Evolutionary conservation across 2,329 filamentous ascomycete genomes (phyloP).

Genomic region (Verticillium albo-atrum): DNA sequence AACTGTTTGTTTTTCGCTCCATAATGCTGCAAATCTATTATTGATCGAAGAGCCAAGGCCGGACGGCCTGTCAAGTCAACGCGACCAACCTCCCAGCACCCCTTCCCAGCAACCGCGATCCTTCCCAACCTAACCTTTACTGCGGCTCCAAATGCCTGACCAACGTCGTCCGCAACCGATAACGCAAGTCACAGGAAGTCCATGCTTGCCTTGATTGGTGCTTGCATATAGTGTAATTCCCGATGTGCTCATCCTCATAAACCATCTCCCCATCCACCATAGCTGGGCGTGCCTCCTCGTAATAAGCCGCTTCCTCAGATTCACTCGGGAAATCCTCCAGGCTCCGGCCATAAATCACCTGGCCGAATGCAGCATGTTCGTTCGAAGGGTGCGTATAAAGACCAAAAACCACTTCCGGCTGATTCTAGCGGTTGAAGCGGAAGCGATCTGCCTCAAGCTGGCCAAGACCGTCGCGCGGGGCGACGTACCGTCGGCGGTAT

Average conservation of each 20-base stretch:
- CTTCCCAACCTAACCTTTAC: neutral
- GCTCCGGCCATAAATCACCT: neutral
- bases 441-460: slow-evolving; percentile 83
- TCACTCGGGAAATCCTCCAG: neutral
- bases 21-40: neutral
- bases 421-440: slow-evolving; percentile 50
- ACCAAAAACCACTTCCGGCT: neutral
- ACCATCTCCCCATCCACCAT: neutral
- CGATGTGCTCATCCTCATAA: neutral
- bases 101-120: neutral
- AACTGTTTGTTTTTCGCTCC: neutral
- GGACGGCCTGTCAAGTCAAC: neutral
- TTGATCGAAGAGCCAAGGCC: neutral
- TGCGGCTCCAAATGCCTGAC: neutral
- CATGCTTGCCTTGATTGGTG: neutral
- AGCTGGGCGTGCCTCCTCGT: neutral
- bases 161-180: neutral
- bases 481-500: slow-evolving; percentile 89
- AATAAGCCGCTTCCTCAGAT: neutral
- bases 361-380: neutral
- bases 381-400: neutral
- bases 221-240: neutral
- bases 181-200: too few species aligned
- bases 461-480: slow-evolving; percentile 87
- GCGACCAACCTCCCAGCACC: neutral